A percentile compares a stretch with the other conserved stretches of the same genome.
Conservation (phyloP, 139 green algal genomes). For the Picochlorum sp. region DNA sequence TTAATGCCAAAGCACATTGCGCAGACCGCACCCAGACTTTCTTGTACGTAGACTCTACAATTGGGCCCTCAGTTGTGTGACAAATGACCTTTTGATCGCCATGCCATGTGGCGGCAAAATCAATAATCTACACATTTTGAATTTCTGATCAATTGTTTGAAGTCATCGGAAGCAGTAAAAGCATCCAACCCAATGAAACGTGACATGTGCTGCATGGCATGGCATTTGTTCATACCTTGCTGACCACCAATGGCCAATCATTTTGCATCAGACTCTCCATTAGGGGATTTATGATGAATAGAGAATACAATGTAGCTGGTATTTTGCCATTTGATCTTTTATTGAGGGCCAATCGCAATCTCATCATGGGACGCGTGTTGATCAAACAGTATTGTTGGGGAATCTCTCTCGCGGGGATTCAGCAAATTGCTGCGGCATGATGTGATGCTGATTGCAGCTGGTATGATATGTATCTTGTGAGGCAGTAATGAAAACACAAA, state of each 20-base stretch:
- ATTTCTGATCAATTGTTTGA: too few relatives aligned
- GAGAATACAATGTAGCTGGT: neutral
- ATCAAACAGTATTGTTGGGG: too few relatives aligned
- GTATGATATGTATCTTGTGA: too few relatives aligned
- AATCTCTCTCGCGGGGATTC: too few relatives aligned
- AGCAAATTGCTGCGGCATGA: too few relatives aligned
- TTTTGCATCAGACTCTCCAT: conserved; percentile 4
- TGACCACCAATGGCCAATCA: conserved; percentile 3
- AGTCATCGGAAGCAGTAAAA: too few relatives aligned
- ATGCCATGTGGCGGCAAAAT: conserved; percentile 57
- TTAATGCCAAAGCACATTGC: conserved; percentile 51
- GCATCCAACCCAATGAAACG: neutral
- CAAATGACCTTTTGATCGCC: conserved; percentile 45
- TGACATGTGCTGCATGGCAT: too few relatives aligned
- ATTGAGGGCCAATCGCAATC: too few relatives aligned
- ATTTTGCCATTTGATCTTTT: too few relatives aligned
- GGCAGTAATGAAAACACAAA: too few relatives aligned
- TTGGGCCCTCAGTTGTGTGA: conserved; percentile 22
- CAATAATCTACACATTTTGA: conserved; percentile 23
- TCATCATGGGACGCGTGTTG: too few relatives aligned
- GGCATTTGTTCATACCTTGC: neutral
- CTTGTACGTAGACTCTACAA: conserved; percentile 37
- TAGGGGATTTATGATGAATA: neutral
- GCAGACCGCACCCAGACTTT: conserved; percentile 36
- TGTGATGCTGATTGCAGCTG: too few relatives aligned